Evolutionary conservation across 108 stramenopile genomes (phyloP), one percentile per base, ranked within the genome.

Genomic region (Conticribra weissflogii): DNA sequence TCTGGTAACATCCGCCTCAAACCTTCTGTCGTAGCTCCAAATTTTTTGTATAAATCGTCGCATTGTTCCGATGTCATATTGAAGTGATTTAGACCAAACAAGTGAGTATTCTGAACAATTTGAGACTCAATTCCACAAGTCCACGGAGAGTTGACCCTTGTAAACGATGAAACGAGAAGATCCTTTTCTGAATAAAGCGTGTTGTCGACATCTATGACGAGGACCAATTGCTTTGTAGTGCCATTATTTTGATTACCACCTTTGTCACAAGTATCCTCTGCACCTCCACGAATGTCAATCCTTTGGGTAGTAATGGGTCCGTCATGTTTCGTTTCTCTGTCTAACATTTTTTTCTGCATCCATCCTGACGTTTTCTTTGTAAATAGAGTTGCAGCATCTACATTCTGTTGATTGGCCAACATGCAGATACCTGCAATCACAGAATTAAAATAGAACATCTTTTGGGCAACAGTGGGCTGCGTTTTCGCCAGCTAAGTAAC

Each of bases 21-120:
- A 18, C 94, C 94, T 64, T 95, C 89, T 44, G 91, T 70, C 0
- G 94, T 95, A 1, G 94, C 91, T 47, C 94, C 94, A 81, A 85
- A 83, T 41, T 80, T 33, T 54, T 50, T 65, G 63, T 85, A 86
- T 19, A 95, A 60, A 16, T 75, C 79, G 65, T 95, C 88, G 23
- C 88, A 87, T 59, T 86, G 65, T 18, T 69, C 46, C 9, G 66
- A 57, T 29, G 86, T 79, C 52, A 91, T 63, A 36, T 81, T 74
- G 62, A 87, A 86, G 34, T 78, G 66, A 41, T 81, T 55, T 19
- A 66, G 51, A 53, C 87, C 87, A 63, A 77, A 89, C 12, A 60
- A 46, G 63, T 92, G 86, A 21, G 86, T 92, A 52, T 85, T 82
- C 28, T 69, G 72, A 21, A 92, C 66, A 52, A 95, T 92, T 79